phyloP scores from a whole-genome alignment of 202 grass and related monocot species.

The Schoenoplectus triqueter region DNA sequence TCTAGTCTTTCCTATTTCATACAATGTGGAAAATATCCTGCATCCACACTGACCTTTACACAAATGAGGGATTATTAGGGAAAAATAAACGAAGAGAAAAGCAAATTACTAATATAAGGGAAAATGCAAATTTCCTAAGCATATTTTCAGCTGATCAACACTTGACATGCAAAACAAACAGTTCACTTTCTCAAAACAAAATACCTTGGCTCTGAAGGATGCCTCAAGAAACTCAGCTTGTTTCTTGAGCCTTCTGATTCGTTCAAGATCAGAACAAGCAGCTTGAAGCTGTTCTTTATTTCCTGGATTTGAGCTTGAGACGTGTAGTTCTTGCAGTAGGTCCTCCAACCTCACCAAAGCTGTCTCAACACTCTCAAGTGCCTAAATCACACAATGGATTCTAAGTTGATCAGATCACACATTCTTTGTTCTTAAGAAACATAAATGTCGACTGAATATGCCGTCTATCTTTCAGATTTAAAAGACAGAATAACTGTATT shows the following conservation, averaged over 20 bases:
- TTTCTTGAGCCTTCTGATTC: conserved; percentile 96
- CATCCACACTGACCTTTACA: background rate
- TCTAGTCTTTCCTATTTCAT: background rate
- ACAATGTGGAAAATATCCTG: background rate
- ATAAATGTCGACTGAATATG: background rate
- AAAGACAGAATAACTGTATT: conserved; percentile 31
- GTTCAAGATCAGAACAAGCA: conserved; percentile 98
- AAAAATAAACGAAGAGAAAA: conserved; percentile 11
- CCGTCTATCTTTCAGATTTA: conserved; percentile 13
- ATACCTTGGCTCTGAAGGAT: conserved; percentile 92
- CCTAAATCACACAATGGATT: conserved; percentile 54
- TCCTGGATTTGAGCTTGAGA: conserved; percentile 80
- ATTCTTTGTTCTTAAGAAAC: conserved; percentile 12
- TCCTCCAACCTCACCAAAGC: conserved; percentile 92
- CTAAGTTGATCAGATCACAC: background rate
- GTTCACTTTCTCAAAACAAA: conserved; percentile 63
- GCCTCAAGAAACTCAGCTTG: conserved; percentile 98
- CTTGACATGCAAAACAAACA: conserved; percentile 33
- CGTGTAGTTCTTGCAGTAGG: conserved; percentile 92
- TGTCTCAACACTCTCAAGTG: conserved; percentile 96
- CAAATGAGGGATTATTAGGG: background rate
- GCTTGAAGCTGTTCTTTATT: conserved; percentile 79
- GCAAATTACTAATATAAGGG: background rate
- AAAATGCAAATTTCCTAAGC: background rate
- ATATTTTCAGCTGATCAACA: conserved; percentile 18